Percentiles rank a stretch among this genome's conserved stretches.
Conservation (phyloP, 208 protist genomes). For the Naegleria fowleri region DNA sequence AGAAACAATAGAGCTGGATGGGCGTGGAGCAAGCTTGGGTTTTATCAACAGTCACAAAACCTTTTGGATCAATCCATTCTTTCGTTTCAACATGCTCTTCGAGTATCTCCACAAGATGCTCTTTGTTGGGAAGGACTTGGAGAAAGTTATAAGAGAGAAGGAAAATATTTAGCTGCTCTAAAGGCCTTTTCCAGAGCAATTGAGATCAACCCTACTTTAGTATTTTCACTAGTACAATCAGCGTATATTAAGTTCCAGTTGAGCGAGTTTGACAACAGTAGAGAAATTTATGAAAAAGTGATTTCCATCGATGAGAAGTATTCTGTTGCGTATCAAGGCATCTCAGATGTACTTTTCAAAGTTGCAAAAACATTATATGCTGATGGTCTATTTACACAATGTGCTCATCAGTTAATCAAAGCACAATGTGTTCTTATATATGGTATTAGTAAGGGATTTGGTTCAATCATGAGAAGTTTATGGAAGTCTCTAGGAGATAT, state of each 20-base stretch:
- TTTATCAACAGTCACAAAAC: neutral
- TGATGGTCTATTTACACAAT: neutral
- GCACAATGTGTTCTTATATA: neutral
- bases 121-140: slow-evolving; percentile 18
- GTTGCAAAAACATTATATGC: neutral
- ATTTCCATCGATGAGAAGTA: neutral
- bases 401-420: neutral
- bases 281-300: neutral
- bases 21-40: slow-evolving; percentile 8
- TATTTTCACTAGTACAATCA: neutral
- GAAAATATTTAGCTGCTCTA: slow-evolving; percentile 12
- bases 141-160: slow-evolving; percentile 6
- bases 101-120: neutral
- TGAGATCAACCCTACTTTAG: neutral
- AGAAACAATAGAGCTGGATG: neutral
- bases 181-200: neutral
- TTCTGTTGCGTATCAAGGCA: slow-evolving; percentile 4
- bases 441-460: neutral
- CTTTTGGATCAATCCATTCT: neutral
- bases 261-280: neutral
- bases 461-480: neutral
- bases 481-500: slow-evolving; percentile 15
- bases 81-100: neutral
- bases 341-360: neutral
- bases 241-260: neutral